Conservation (phyloP, 257 asterid genomes). For the Solanum ossicruentum region DNA sequence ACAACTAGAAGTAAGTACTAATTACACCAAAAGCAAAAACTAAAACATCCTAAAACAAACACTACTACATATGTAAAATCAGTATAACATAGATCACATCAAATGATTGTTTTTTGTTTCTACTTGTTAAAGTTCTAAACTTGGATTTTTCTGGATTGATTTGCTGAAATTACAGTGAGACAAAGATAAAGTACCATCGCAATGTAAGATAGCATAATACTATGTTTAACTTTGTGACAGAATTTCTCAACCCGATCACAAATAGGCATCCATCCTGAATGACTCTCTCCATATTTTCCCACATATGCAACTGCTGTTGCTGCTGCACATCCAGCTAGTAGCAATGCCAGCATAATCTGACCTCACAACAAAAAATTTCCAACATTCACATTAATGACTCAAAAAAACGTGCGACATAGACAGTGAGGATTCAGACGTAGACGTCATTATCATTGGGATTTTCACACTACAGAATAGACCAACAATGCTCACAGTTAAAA, state of each 20-base stretch:
- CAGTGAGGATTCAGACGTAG: not conserved
- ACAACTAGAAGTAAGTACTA: not conserved
- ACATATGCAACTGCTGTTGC: slow-evolving; percentile 51
- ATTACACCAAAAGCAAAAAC: not conserved
- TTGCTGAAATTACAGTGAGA: slow-evolving; percentile 35
- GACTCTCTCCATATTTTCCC: slow-evolving; percentile 45
- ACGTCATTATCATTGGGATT: not conserved
- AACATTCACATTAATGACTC: not conserved
- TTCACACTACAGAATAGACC: not conserved
- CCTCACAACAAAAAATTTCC: not conserved
- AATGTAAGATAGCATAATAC: slow-evolving; percentile 20
- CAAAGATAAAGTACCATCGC: slow-evolving; percentile 16
- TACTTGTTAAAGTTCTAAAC: not conserved
- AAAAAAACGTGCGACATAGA: not conserved
- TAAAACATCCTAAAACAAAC: not conserved
- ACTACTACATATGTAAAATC: not conserved
- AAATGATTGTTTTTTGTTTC: not conserved
- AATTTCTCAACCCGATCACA: slow-evolving; percentile 39
- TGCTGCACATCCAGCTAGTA: slow-evolving; percentile 56
- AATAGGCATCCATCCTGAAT: slow-evolving; percentile 47
- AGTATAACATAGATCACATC: not conserved
- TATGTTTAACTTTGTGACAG: slow-evolving; percentile 25
- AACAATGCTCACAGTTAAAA: not conserved
- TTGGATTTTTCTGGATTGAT: slow-evolving; percentile 25
- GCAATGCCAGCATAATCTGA: slow-evolving; percentile 25